Conservation (phyloP, 1,284 basidiomycete genomes). For the Phenoliferia sp. region DNA sequence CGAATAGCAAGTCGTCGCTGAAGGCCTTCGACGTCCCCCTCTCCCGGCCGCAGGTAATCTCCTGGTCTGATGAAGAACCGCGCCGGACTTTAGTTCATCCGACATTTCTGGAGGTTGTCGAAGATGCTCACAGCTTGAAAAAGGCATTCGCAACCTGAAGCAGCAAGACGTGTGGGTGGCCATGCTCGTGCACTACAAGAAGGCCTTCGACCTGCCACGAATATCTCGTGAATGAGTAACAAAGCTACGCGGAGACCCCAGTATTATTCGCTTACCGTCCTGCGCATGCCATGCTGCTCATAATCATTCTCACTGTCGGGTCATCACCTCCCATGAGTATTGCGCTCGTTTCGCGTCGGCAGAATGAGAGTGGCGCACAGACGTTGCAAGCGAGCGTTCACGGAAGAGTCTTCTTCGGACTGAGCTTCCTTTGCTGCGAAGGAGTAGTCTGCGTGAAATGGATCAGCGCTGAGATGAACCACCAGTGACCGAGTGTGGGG, state of each 20-base stretch:
- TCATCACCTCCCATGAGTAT: not conserved
- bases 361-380: conserved; percentile 16
- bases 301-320: conserved; percentile 72
- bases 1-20: conserved; percentile 81
- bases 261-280: conserved; percentile 31
- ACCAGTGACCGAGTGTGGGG: no score
- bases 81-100: not conserved
- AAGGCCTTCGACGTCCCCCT: conserved; percentile 85
- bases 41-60: conserved; percentile 94
- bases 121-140: conserved; percentile 81
- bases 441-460: conserved; percentile 17
- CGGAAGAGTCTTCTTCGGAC: conserved; percentile 92
- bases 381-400: conserved; percentile 52
- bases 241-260: not conserved
- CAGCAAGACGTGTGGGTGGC: conserved; percentile 78
- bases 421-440: conserved; percentile 76
- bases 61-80: conserved; percentile 63
- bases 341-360: not conserved
- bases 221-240: conserved; percentile 71
- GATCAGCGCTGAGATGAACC: not conserved
- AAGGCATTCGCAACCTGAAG: conserved; percentile 97
- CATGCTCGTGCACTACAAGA: conserved; percentile 74
- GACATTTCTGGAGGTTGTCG: not conserved
- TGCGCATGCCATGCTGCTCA: conserved; percentile 69
- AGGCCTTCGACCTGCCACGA: conserved; percentile 74